Base-by-base conservation (phyloP, 371 early-diverging fungal species). In the Smittium mucronatum region DNA sequence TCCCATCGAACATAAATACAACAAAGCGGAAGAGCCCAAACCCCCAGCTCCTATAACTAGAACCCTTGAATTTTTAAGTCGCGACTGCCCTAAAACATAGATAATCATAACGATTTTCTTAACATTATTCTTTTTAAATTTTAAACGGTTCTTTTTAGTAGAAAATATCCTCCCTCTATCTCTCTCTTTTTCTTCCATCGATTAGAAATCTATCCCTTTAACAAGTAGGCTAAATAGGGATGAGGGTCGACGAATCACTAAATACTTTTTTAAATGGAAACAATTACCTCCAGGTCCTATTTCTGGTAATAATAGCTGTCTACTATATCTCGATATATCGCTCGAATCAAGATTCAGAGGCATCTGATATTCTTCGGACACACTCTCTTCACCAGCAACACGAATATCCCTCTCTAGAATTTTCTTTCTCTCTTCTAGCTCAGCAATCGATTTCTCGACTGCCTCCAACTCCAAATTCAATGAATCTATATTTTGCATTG, bases 41-140 rank as follows among this genome's bases (percentile, higher is more conserved):
- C 99, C 99, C 36, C 99, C 99, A 15, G 95, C 92, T 1, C 99
- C 99, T 0, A 99, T 95, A 1, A 99, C 81, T 21, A 98, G 79
- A 36, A 97, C 89, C 0, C 87, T 82, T 25, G 88, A 76, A 65
- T 89, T 87, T 29, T 85, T 83, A 64, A 99, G 76, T 61, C 81
- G 85, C 36, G 86, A 74, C 79, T 99, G 99, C 16, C 90, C 93
- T 91, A 74, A 31, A 72, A 8, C 11, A 57, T 17, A 64, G 25
- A 1, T 35, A 66, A 29, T 71, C 34, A 36, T 35, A n/a, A 34
- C 32, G 36, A 33, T 47, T 35, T n/a, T 21, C 60, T 47, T 21
- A 47, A 21, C 5, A 47, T 47, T 47, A 47, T 21, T 11, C 5
- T 47, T 21, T 5, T 11, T 11, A 47, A 47, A 47, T 47, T 5